Base-by-base conservation (phyloP, 129 eudicot genomes). In the Sambucus nigra region DNA sequence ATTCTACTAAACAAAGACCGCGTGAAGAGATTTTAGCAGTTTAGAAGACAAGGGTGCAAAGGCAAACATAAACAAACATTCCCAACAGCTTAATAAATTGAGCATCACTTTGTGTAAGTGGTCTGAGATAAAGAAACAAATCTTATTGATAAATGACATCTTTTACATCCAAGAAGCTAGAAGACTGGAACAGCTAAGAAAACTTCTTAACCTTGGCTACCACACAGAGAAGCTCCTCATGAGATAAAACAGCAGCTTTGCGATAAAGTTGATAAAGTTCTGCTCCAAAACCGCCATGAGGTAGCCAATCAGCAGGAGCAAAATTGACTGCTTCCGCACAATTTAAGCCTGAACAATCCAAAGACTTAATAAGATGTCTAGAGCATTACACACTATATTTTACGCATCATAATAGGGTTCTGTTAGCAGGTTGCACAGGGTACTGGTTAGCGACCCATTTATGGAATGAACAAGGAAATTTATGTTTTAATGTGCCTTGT, bases 231-330 rank as follows among this genome's bases (percentile, higher is more conserved):
- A 92, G 83, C 66, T 92, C 99, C 69, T 92, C 99, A 47, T 92
- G 99, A 35, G 94, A 86, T 69, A 92, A 68, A 29, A 92, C 99
- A 63, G 96, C 82, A 65, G 94, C 78, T 67, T 74, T 92, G 57
- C 69, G 99, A 68, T 82, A 92, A 57, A 71, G 91, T 71, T 84
- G 81, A 69, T 92, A 92, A 58, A 92, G 94, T 72, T 82, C 96
- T 32, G 96, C 75, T 41, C 96, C 99, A 69, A 73, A 86, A 71
- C 99, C 96, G 67, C 99, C 99, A 71, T 86, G 82, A 54, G 99
- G 96, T 61, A 92, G 56, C 99, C 99, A 92, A 68, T 92, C 99
- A 68, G 99, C 99, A 25, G 99, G 99, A 38, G 99, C 99, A 82
- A 92, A 92, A 72, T 92, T 92, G 45, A 92, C 99, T 9, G 99